Evolutionary conservation across 805 yeast genomes (phyloP).

Genomic region (Kazachstania taianensis): DNA sequence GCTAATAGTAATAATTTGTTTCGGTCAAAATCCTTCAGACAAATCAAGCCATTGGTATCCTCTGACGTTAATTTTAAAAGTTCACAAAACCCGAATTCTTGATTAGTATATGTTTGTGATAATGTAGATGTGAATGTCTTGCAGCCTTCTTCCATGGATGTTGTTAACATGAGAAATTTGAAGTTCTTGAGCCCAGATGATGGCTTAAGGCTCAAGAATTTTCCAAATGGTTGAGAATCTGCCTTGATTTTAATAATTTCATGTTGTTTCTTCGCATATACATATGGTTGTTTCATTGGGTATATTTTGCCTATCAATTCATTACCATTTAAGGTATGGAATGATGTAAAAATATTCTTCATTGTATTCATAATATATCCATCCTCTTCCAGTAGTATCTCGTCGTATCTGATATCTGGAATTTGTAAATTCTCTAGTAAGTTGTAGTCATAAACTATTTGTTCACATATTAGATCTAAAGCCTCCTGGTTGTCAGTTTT

Average conservation of each 20-base stretch:
- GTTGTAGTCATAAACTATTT: conserved; percentile 32
- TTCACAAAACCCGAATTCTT: conserved; percentile 30
- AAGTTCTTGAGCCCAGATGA: conserved; percentile 40
- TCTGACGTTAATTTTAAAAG: conserved; percentile 22
- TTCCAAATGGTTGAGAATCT: conserved; percentile 45
- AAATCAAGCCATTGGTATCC: conserved; percentile 21
- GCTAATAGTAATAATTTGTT: conserved; percentile 44
- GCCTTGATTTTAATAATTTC: conserved; percentile 35
- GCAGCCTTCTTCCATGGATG: conserved; percentile 24
- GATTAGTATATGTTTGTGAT: conserved; percentile 26
- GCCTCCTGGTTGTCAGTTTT: conserved; percentile 12
- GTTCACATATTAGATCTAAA: conserved; percentile 24
- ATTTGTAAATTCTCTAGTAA: conserved; percentile 42
- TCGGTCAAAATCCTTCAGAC: conserved; percentile 26
- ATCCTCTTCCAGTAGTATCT: conserved; percentile 10
- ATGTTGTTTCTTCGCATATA: conserved; percentile 24
- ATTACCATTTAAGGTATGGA: conserved; percentile 20
- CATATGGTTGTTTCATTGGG: conserved; percentile 20
- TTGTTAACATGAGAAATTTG: conserved; percentile 38
- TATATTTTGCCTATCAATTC: conserved; percentile 20
- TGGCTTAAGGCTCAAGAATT: conserved; percentile 49
- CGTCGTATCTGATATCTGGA: conserved; percentile 41
- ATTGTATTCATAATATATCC: conserved; percentile 20
- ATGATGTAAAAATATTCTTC: conserved; percentile 14
- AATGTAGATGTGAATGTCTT: conserved; percentile 22